Base-by-base conservation (phyloP, 2,329 filamentous ascomycete species). In the Neofusicoccum kwambonambiense region DNA sequence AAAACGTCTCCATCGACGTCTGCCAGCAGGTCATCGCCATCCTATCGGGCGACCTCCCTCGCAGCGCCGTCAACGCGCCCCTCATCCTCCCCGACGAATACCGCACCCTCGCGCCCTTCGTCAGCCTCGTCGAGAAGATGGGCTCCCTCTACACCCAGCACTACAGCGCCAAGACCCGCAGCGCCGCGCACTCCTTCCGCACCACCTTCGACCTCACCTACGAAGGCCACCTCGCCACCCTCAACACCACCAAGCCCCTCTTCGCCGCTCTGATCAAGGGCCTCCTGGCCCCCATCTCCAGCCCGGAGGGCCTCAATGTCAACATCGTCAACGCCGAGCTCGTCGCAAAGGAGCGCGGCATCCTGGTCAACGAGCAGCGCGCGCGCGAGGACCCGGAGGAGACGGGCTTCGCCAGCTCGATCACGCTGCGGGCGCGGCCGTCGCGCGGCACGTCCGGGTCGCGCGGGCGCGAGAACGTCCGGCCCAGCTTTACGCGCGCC, bases 311-410 rank as follows among this genome's bases (percentile, higher is more conserved):
- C 64, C 81, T 83, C 0, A 89, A 90, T 71, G 88, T 93, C 70
- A 94, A 93, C 78, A 92, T 95, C 66, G 91, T 95, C 70, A 94
- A 95, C 71, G 91, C 91, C 0, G 84, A 87, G 49, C 81, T 93
- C 31, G 85, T 93, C 13, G 90, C 91, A 19, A 89, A 87, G 68
- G 89, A 93, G 70, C 90, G 90, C 69, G 91, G 90, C 2, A 90
- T 95, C 67, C 83, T 89, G 50, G 88, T 95, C 72, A 91, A 89
- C 72, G 91, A 94, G 78, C 87, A 87, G 42, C 88, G 88, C 67
- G 85, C 84, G 2, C 83, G 88, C 7, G 86, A 89, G 62, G 80
- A 81, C 19, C 80, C 82, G 0, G 83, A 85, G n/a, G 82, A 87
- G 22, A 80, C 85, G 50, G 86, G 87, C 0, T 93, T 90, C 73